Evolutionary conservation across 176 grass and related monocot genomes (phyloP).

Genomic region (bread wheat (Triticum aestivum)): IWGSC_CS_RefSeq_v2.1 NC_057802.1:500661358-500661857

Average conservation of each 20-base stretch:
- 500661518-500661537: slow-evolving; percentile 70
- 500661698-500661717: slow-evolving; percentile 94
- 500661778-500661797: slow-evolving; percentile 93
- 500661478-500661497: slow-evolving; percentile 93
- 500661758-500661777: slow-evolving; percentile 99
- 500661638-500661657: slow-evolving; percentile 23
- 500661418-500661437: slow-evolving; percentile 97
- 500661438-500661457: slow-evolving; percentile 98
- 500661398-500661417: slow-evolving; percentile 97
- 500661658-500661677: slow-evolving; percentile 29
- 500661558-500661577: slow-evolving; percentile 96
- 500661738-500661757: slow-evolving; percentile 92
- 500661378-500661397: slow-evolving; percentile 45
- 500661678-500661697: slow-evolving; percentile 99
- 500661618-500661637: slow-evolving; percentile 13
- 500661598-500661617: slow-evolving; percentile 86
- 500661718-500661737: slow-evolving; percentile 91
- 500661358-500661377: slow-evolving; percentile 31
- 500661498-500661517: slow-evolving; percentile 89
- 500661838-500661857: slow-evolving; percentile 76
- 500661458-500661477: slow-evolving; percentile 82
- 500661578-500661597: slow-evolving; percentile 85
- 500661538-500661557: slow-evolving; percentile 89
- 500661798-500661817: slow-evolving; percentile 95
- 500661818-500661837: slow-evolving; percentile 89